Evolutionary conservation across 2,329 filamentous ascomycete species (phyloP).

Genomic region (Myriosclerotinia curreyana): DNA sequence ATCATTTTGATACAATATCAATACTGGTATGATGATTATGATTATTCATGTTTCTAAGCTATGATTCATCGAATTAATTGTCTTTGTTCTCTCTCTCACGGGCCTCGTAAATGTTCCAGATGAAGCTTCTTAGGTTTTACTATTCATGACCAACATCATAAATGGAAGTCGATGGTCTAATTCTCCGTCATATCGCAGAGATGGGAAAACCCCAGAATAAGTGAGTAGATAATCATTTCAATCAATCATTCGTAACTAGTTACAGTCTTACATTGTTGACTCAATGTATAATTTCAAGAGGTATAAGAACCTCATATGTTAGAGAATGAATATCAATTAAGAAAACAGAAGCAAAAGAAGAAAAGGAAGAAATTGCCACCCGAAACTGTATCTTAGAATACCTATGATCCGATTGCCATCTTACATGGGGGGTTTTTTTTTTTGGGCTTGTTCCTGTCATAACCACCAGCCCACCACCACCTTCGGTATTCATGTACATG

Average conservation of each 20-base stretch:
- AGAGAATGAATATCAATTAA: not conserved
- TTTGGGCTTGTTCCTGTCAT: not conserved
- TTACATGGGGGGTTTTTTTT: not conserved
- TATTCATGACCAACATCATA: not conserved
- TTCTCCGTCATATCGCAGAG: too few relatives aligned
- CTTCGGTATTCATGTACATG: not conserved
- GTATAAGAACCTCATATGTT: not conserved
- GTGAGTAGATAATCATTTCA: not conserved
- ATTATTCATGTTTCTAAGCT: not conserved
- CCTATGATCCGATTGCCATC: too few relatives aligned
- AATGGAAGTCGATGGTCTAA: too few relatives aligned
- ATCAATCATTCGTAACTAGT: not conserved
- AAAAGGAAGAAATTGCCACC: not conserved
- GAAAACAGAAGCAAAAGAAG: not conserved
- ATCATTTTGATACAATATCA: not conserved
- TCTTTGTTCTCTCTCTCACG: constrained; percentile 8
- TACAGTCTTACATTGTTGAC: not conserved
- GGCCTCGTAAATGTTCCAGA: not conserved
- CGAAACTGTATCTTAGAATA: too few relatives aligned
- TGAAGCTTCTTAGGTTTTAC: not conserved
- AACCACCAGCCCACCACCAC: not conserved
- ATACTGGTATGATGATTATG: not conserved
- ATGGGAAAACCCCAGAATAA: too few relatives aligned
- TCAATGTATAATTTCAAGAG: not conserved
- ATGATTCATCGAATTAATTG: constrained; percentile 11